Conservation (phyloP, 805 yeast species). For the Myxozyma vanderwaltii region DNA sequence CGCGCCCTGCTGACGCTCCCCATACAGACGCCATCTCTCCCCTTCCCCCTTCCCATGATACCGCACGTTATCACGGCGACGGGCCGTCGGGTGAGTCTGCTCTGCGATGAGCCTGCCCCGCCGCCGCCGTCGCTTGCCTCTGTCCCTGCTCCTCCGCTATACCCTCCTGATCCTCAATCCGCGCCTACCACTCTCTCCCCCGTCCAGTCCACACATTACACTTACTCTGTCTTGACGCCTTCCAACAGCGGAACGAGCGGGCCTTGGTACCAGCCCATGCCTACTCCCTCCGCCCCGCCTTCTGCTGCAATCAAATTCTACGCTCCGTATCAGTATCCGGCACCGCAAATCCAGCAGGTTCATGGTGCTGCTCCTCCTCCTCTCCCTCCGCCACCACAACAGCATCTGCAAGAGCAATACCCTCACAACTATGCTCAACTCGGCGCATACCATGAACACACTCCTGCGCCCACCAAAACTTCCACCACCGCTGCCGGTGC, state of each 20-base stretch:
- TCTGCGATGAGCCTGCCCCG: constrained; percentile 26
- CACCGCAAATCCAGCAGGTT: not conserved
- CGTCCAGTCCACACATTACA: not conserved
- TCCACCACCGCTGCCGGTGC: not conserved
- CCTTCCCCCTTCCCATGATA: constrained; percentile 12
- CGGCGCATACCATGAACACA: too few species aligned
- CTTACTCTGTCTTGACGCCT: not conserved
- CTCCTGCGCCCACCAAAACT: not conserved
- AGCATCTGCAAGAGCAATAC: too few species aligned
- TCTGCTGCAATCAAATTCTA: not conserved
- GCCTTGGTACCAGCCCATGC: not conserved
- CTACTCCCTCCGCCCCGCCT: constrained; percentile 6
- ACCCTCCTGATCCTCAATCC: too few species aligned
- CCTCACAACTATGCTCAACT: too few species aligned
- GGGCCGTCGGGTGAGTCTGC: constrained; percentile 26
- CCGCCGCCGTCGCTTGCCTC: not conserved
- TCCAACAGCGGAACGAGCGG: not conserved
- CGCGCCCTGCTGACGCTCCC: not conserved
- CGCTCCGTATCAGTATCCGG: not conserved
- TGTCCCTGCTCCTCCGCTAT: not conserved
- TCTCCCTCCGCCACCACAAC: too few species aligned
- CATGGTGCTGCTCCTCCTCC: too few species aligned
- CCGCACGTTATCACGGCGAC: constrained; percentile 30
- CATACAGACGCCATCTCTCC: not conserved
- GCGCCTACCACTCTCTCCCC: not conserved